phyloP scores from a whole-genome alignment of 1,284 basidiomycete species.

The Irpex rosettiformis region DNA sequence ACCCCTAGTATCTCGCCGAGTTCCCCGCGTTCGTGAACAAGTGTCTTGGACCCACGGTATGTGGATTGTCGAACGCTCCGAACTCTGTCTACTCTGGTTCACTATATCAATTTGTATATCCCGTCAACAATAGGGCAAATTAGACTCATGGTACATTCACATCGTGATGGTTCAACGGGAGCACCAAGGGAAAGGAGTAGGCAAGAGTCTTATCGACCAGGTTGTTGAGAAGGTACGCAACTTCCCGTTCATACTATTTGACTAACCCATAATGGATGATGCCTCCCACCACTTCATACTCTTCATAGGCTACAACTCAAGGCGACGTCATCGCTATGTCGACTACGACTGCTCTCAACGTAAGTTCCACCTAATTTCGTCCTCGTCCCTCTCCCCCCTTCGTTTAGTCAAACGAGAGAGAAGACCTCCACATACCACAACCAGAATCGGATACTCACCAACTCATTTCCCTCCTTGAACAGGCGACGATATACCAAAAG shows the following conservation, averaged over 20 bases:
- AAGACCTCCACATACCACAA: background rate
- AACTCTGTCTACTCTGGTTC: background rate
- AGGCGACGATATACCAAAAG: slow-evolving; percentile 20
- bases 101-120: background rate
- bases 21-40: slow-evolving; percentile 17
- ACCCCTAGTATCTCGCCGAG: slow-evolving; percentile 14
- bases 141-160: slow-evolving; percentile 22
- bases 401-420: background rate
- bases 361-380: slow-evolving; percentile 11
- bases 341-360: slow-evolving; percentile 12
- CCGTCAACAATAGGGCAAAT: slow-evolving; percentile 11
- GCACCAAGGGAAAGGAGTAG: slow-evolving; percentile 19
- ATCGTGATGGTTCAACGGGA: slow-evolving; percentile 18
- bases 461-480: slow-evolving; percentile 11
- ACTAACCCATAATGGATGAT: background rate
- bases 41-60: slow-evolving; percentile 16
- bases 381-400: background rate
- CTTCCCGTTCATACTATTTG: background rate
- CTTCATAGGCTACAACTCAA: background rate
- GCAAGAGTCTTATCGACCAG: slow-evolving; percentile 11
- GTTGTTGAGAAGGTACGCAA: slow-evolving; percentile 15
- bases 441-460: background rate
- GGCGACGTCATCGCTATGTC: slow-evolving; percentile 13
- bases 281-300: background rate
- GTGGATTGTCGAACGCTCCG: background rate